A percentile compares a stretch with the other conserved stretches of the same genome.
Evolutionary conservation across 192 early-diverging fungal species (phyloP).

Genomic region (Powellomyces hirtus): DNA sequence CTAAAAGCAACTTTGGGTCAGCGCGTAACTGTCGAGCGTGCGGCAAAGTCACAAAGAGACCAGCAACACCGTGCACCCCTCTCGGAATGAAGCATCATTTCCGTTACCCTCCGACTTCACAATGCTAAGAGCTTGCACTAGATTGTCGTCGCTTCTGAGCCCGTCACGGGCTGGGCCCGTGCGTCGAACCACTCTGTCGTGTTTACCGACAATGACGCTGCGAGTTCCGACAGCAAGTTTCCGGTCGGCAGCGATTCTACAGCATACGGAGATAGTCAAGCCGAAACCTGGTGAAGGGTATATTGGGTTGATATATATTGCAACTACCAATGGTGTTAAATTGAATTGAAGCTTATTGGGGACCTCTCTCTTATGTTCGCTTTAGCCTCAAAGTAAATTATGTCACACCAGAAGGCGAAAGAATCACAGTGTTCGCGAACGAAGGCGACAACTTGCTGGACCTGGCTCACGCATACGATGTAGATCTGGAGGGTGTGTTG

Average conservation of each 20-base stretch:
- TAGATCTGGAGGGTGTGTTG: conserved; percentile 89
- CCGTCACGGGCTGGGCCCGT: no score
- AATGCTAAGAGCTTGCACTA: no score
- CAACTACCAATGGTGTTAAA: not conserved
- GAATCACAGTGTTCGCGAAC: conserved; percentile 69
- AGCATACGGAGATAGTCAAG: not conserved
- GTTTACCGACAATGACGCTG: no score
- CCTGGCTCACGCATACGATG: conserved; percentile 84
- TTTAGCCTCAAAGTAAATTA: conserved; percentile 65
- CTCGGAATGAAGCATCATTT: no score
- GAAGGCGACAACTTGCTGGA: conserved; percentile 89
- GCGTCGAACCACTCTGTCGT: no score
- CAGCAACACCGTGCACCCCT: no score
- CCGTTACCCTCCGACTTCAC: no score
- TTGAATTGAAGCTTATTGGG: not conserved
- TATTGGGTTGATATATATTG: not conserved
- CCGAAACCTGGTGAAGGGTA: not conserved
- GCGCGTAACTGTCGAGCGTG: no score
- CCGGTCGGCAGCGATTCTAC: not conserved
- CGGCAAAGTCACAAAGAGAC: no score
- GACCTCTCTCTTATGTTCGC: not conserved
- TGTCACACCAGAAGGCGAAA: conserved; percentile 79
- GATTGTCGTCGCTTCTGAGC: no score
- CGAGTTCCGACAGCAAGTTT: not conserved
- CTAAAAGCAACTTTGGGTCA: no score